Evolutionary conservation across 2,329 filamentous ascomycete genomes (phyloP), one percentile per base, ranked within the genome.

Genomic region (Claviceps monticola): DNA sequence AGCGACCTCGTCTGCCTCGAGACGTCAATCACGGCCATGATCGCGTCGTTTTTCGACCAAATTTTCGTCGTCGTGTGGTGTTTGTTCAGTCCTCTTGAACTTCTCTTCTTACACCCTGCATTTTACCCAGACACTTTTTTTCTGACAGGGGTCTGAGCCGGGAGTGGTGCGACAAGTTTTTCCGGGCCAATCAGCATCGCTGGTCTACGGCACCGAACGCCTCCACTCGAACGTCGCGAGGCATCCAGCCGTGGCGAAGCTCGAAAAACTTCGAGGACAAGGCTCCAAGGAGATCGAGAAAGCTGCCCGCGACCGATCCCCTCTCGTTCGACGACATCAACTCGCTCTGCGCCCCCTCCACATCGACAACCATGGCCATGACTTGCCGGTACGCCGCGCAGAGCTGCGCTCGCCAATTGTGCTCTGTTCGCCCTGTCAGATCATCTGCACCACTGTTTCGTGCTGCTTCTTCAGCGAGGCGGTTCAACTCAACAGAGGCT

Each of bases 401-500:
- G 69, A 76, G 75, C 75, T 83, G 78, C 71, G 76, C 78, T 59
- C 76, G 78, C 60, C 78, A 81, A 65, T 69, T 83, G 60, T 77
- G 79, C 63, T 69, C 74, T 56, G 65, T 69, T 55, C 59, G 65
- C 58, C 65, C 72, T 49, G 56, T 75, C 58, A 70, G 75, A 61
- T 66, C 69, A 57, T 71, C 76, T 52, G 66, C 72, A 72, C 68
- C 75, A 67, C 60, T 63, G 53, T 55, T 68, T 61, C 73, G 72
- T 64, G 71, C 69, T 59, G 62, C 70, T 52, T 64, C 69, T 43
- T 66, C 69, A 58, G 66, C 80, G 66, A 82, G 86, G 72, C 82
- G 93, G 79, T 90, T 88, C 85, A 86, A 93, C 71, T 91, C 88
- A 56, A 90, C 88, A 61, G 86, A 90, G 62, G 82, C 80, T 45